A percentile compares a stretch with the other conserved stretches of the same genome.
Evolutionary conservation across 768 basidiomycete genomes (phyloP).

Genomic region (Boletellus ananiceps): DNA sequence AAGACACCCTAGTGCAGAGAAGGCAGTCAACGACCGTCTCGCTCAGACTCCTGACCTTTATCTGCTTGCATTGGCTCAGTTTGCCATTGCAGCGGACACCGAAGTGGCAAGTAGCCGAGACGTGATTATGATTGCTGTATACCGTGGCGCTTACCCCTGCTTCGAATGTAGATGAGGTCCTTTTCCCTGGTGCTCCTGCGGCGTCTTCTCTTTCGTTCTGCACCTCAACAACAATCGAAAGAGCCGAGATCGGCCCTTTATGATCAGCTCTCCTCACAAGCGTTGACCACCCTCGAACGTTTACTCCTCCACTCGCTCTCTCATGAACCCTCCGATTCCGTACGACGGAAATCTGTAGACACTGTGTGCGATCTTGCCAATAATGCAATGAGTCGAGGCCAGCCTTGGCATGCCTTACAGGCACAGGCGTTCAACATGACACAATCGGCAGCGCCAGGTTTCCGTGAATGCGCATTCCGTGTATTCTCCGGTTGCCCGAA

Average conservation of each 20-base stretch:
- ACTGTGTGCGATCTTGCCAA: constrained; percentile 74
- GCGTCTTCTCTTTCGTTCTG: constrained; percentile 67
- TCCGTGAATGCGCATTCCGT: constrained; percentile 61
- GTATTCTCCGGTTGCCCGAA: constrained; percentile 74
- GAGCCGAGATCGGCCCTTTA: constrained; percentile 57
- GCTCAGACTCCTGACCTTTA: constrained; percentile 76
- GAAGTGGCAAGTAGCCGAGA: constrained; percentile 57
- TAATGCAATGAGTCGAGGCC: constrained; percentile 66
- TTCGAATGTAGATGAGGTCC: constrained; percentile 63
- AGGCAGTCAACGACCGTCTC: constrained; percentile 75
- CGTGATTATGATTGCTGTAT: constrained; percentile 1
- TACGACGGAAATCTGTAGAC: constrained; percentile 68
- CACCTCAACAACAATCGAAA: constrained; percentile 35
- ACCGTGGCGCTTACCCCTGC: constrained; percentile 6
- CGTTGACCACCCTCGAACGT: constrained; percentile 64
- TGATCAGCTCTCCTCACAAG: constrained; percentile 67
- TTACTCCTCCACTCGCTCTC: constrained; percentile 66
- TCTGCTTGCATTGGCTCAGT: constrained; percentile 73
- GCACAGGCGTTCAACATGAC: constrained; percentile 67
- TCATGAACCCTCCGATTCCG: constrained; percentile 53
- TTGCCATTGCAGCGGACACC: constrained; percentile 70
- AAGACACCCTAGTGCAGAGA: constrained; percentile 54
- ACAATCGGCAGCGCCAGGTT: constrained; percentile 24
- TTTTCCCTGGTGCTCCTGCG: constrained; percentile 80
- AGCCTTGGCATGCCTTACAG: constrained; percentile 81